These are phyloP conservation scores for Microstroma glucosiphilum DNA, from an alignment of 1,284 basidiomycete genomes.

Conservation along the genomic window DNA sequence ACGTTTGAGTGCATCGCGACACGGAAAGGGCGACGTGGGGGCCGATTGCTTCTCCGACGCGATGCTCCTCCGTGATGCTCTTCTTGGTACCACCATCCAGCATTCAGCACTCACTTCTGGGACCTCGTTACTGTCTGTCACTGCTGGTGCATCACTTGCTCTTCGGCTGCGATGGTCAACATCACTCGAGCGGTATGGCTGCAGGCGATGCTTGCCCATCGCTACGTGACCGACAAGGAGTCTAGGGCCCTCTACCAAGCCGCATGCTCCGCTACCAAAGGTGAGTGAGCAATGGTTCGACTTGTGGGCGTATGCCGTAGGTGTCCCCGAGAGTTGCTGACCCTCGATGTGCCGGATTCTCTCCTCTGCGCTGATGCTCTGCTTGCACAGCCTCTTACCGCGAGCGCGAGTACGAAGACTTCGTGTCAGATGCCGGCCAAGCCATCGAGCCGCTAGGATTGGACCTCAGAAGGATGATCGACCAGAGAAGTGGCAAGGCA, in stretches of 20 bases:
- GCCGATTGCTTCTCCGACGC: too few relatives aligned
- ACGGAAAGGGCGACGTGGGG: too few relatives aligned
- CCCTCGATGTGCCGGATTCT: neutral
- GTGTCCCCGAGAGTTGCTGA: neutral
- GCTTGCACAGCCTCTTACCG: neutral
- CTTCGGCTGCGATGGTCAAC: neutral
- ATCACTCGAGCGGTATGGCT: neutral
- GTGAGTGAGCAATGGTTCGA: neutral
- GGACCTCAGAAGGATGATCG: slow-evolving; percentile 31
- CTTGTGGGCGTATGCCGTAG: too few relatives aligned
- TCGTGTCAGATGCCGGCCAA: slow-evolving; percentile 17
- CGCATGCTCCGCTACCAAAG: slow-evolving; percentile 1
- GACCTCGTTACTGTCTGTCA: too few relatives aligned
- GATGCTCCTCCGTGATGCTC: too few relatives aligned
- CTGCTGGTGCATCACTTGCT: too few relatives aligned
- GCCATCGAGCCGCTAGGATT: slow-evolving; percentile 25
- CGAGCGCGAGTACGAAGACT: slow-evolving; percentile 14
- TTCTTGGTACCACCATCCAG: too few relatives aligned
- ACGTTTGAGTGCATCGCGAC: too few relatives aligned
- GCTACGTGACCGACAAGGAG: slow-evolving; percentile 5
- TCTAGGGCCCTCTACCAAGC: neutral
- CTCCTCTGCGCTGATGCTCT: neutral
- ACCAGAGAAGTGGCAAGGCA: slow-evolving; percentile 20
- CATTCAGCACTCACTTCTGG: too few relatives aligned
- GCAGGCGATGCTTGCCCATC: neutral